These are phyloP conservation scores for Hyphopichia burtonii DNA, from an alignment of 1,139 yeast genomes.

Conservation along the genomic window DNA sequence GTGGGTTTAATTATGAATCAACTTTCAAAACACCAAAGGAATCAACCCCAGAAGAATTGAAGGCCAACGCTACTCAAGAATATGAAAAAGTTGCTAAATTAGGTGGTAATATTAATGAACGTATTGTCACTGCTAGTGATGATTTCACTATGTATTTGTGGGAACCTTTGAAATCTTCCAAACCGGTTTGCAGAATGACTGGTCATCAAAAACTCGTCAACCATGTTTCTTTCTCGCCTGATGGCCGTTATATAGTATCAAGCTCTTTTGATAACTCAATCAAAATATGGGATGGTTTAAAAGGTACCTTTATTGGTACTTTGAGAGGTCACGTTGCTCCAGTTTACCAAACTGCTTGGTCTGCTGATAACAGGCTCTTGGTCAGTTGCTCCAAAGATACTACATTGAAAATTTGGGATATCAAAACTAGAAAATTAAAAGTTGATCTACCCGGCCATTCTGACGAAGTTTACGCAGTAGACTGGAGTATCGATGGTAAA, in stretches of 20 bases:
- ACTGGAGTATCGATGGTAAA: constrained; percentile 96
- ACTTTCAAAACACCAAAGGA: constrained; percentile 17
- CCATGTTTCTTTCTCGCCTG: constrained; percentile 95
- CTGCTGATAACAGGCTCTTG: constrained; percentile 85
- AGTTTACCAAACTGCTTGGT: constrained; percentile 98
- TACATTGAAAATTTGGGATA: constrained; percentile 96
- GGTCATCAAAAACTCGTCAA: constrained; percentile 97
- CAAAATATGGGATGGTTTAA: constrained; percentile 93
- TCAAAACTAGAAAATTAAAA: constrained; percentile 75
- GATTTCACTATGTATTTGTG: constrained; percentile 97
- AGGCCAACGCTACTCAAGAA: constrained; percentile 40
- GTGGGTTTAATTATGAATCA: constrained; percentile 33
- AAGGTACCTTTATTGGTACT: constrained; percentile 86
- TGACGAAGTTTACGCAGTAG: constrained; percentile 96
- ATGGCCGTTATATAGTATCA: constrained; percentile 86
- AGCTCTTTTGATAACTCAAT: constrained; percentile 95
- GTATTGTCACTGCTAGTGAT: constrained; percentile 93
- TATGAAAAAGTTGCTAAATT: constrained; percentile 78
- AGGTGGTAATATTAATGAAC: constrained; percentile 68
- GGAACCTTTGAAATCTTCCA: constrained; percentile 81
- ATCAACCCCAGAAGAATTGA: constrained; percentile 28
- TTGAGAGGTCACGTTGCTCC: constrained; percentile 98
- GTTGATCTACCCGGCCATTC: constrained; percentile 94
- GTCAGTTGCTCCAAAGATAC: constrained; percentile 97
- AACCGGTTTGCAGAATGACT: constrained; percentile 90